Conservation (phyloP, 768 basidiomycete genomes). For the Serendipita sp. region DNA sequence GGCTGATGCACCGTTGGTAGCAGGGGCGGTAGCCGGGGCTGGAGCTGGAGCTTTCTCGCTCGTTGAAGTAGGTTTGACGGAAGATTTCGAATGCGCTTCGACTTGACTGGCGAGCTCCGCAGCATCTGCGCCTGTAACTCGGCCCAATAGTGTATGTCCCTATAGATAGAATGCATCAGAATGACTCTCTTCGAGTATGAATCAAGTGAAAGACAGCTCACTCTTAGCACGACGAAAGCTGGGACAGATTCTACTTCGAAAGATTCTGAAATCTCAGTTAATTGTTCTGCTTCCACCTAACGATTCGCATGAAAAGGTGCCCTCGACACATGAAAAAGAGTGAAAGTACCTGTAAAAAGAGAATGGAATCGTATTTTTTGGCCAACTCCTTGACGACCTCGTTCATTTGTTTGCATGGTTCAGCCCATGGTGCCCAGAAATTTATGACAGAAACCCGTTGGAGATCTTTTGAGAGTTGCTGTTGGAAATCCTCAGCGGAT, state of each 20-base stretch:
- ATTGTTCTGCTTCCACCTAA: slow-evolving; percentile 70
- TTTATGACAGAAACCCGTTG: slow-evolving; percentile 70
- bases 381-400: slow-evolving; percentile 57
- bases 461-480: slow-evolving; percentile 59
- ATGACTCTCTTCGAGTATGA: slow-evolving; percentile 6
- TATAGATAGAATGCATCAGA: slow-evolving; percentile 19
- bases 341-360: slow-evolving; percentile 54
- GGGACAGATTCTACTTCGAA: slow-evolving; percentile 89
- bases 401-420: slow-evolving; percentile 83
- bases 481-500: slow-evolving; percentile 58
- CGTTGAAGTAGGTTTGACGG: slow-evolving; percentile 29
- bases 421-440: slow-evolving; percentile 92
- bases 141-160: slow-evolving; percentile 77
- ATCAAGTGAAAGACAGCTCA: slow-evolving; percentile 21
- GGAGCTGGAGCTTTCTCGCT: slow-evolving; percentile 29
- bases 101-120: slow-evolving; percentile 43
- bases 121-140: slow-evolving; percentile 70
- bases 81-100: slow-evolving; percentile 33
- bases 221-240: slow-evolving; percentile 63
- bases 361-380: slow-evolving; percentile 44
- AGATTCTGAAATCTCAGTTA: slow-evolving; percentile 74
- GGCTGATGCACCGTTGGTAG: slow-evolving; percentile 15
- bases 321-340: too few relatives aligned
- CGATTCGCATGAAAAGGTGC: background rate
- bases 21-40: slow-evolving; percentile 11